Percentiles rank a stretch among this genome's conserved stretches.
Conservation (phyloP, 1,139 yeast species). For the Magnusiomyces tetraspermus region DNA sequence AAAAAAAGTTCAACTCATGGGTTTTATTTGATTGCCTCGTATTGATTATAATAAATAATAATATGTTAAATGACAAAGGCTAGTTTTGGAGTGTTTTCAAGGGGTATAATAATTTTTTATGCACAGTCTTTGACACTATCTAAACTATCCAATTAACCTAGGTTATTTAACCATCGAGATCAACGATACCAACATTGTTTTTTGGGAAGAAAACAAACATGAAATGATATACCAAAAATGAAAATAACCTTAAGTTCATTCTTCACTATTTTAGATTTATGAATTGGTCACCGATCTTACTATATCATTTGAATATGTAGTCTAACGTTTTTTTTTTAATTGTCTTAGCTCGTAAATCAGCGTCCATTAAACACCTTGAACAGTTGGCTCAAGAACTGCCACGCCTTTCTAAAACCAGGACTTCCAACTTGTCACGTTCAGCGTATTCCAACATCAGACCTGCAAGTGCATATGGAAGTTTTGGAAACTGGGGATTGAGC, state of each 20-base stretch:
- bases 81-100: no score
- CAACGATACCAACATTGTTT: no score
- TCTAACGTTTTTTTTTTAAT: neutral
- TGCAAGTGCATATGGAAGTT: slow-evolving; percentile 1
- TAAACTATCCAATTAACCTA: no score
- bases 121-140: no score
- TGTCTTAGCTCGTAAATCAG: slow-evolving; percentile 12
- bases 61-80: no score
- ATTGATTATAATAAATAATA: no score
- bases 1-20: no score
- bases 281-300: neutral
- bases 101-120: no score
- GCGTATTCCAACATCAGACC: slow-evolving; percentile 1
- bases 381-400: slow-evolving; percentile 15
- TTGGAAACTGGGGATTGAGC: neutral
- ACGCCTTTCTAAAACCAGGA: slow-evolving; percentile 7
- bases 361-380: slow-evolving; percentile 13
- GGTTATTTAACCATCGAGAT: no score
- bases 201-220: no score
- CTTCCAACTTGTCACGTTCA: neutral
- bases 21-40: no score
- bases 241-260: neutral
- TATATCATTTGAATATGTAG: neutral
- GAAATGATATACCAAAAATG: neutral
- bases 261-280: slow-evolving; percentile 5